Percentiles rank a stretch among this genome's conserved stretches.
Conservation (phyloP, 2,329 filamentous ascomycete genomes). For the Sphaerulina populicola region DNA sequence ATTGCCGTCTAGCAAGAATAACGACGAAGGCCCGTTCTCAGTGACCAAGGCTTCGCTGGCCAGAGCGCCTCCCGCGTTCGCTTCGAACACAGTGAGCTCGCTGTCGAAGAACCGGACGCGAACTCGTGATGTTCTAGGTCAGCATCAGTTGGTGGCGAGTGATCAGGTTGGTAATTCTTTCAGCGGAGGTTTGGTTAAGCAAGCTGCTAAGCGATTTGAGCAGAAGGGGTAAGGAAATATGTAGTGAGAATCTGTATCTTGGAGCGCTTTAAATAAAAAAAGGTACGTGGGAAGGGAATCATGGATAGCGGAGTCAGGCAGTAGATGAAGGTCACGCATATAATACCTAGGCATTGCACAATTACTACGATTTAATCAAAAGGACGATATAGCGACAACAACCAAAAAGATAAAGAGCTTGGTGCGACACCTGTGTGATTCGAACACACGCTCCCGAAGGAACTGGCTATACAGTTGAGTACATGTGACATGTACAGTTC, state of each 20-base stretch:
- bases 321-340: too few relatives aligned
- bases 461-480: slow-evolving; percentile 9
- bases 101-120: background rate
- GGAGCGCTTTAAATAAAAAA: too few relatives aligned
- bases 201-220: background rate
- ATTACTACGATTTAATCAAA: too few relatives aligned
- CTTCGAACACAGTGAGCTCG: background rate
- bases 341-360: too few relatives aligned
- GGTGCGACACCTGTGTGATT: slow-evolving; percentile 15
- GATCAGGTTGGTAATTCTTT: background rate
- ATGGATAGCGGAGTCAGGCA: too few relatives aligned
- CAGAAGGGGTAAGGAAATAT: background rate
- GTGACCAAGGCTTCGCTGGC: too few relatives aligned
- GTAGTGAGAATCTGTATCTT: background rate
- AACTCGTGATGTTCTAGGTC: background rate
- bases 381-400: background rate
- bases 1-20: background rate
- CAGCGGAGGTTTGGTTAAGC: background rate
- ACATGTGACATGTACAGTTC: slow-evolving; percentile 1
- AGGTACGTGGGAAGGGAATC: too few relatives aligned
- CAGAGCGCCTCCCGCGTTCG: background rate
- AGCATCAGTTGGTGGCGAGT: background rate
- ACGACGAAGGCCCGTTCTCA: too few relatives aligned
- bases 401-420: background rate
- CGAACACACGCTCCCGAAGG: slow-evolving; percentile 15